Evolutionary conservation across 2,329 filamentous ascomycete species (phyloP).

Genomic region (Apiospora phragmitis): DNA sequence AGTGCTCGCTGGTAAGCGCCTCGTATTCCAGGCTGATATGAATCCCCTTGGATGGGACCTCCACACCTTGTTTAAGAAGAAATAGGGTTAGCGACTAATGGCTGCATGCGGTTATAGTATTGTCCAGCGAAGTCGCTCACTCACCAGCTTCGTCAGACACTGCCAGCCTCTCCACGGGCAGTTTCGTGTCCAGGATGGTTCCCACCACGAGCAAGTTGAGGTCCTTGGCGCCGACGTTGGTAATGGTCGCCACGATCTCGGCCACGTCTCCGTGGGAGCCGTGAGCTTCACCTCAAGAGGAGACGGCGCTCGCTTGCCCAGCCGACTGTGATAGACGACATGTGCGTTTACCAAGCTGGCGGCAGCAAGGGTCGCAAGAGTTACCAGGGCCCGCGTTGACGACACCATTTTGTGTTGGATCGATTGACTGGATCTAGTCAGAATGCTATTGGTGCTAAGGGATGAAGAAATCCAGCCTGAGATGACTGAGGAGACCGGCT

Average conservation of each 20-base stretch:
- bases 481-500: neutral
- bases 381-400: neutral
- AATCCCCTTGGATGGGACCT: slow-evolving; percentile 20
- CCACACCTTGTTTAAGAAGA: slow-evolving; percentile 17
- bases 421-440: too few relatives aligned
- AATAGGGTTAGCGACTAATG: neutral
- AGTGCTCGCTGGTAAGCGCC: slow-evolving; percentile 20
- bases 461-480: neutral
- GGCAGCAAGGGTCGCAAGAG: neutral
- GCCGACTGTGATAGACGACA: neutral
- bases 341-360: slow-evolving; percentile 1
- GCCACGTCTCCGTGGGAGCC: slow-evolving; percentile 12
- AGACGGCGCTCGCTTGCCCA: neutral
- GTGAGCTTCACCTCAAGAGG: slow-evolving; percentile 18
- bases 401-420: neutral
- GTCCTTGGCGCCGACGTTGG: slow-evolving; percentile 20
- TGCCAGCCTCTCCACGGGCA: slow-evolving; percentile 20
- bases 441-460: neutral
- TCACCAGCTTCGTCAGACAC: slow-evolving; percentile 18
- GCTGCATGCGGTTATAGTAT: neutral
- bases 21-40: slow-evolving; percentile 20
- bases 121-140: neutral
- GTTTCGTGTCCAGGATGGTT: slow-evolving; percentile 21
- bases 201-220: slow-evolving; percentile 25
- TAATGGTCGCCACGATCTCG: slow-evolving; percentile 23